phyloP scores from a whole-genome alignment of 2,329 filamentous ascomycete species.

The Sarocladiaceae sp. region DNA sequence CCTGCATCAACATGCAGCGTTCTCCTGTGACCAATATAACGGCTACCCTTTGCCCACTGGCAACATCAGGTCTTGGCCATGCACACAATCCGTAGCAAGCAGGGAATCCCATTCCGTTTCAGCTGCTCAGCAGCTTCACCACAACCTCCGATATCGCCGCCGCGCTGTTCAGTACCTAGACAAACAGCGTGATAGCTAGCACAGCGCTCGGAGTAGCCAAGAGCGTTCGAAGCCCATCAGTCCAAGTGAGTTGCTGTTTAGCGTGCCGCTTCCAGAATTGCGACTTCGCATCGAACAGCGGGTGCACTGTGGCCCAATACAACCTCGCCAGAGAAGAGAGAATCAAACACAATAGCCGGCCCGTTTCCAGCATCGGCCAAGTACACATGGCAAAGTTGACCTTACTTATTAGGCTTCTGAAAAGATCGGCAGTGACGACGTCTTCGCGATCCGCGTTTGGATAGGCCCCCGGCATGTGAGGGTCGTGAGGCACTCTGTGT shows the following conservation, averaged over 20 bases:
- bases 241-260: slow-evolving; percentile 18
- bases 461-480: slow-evolving; percentile 24
- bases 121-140: slow-evolving; percentile 14
- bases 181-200: slow-evolving; percentile 16
- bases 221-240: slow-evolving; percentile 20
- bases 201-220: slow-evolving; percentile 24
- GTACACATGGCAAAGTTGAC: neutral
- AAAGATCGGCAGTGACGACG: slow-evolving; percentile 27
- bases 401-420: slow-evolving; percentile 8
- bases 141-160: slow-evolving; percentile 15
- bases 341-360: neutral
- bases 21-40: too few relatives aligned
- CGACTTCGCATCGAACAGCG: slow-evolving; percentile 34
- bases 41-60: too few relatives aligned
- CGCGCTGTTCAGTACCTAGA: slow-evolving; percentile 21
- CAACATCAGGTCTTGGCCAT: too few relatives aligned
- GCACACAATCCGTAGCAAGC: too few relatives aligned
- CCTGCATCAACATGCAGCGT: too few relatives aligned
- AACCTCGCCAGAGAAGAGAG: slow-evolving; percentile 16
- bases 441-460: slow-evolving; percentile 20
- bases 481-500: too few relatives aligned
- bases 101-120: neutral
- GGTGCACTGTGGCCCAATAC: slow-evolving; percentile 33
- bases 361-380: neutral
- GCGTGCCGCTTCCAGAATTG: slow-evolving; percentile 26